A percentile compares a stretch with the other conserved stretches of the same genome.
Evolutionary conservation across 2,329 filamentous ascomycete species (phyloP).

Genomic region (Trichophyton benhamiae): DNA sequence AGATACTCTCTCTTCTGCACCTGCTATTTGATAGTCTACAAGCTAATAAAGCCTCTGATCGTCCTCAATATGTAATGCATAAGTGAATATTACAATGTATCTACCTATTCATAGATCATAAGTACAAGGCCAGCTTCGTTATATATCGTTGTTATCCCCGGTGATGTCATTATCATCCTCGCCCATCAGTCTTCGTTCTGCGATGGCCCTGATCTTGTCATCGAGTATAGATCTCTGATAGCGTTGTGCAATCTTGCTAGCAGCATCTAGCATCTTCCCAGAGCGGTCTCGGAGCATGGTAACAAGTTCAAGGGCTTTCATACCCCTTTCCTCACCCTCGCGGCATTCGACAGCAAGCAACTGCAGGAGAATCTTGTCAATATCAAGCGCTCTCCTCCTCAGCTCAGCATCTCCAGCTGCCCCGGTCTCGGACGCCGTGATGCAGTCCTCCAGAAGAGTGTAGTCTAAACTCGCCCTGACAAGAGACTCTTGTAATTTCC

Average conservation of each 20-base stretch:
- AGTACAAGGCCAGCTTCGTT: not conserved
- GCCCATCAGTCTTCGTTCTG: conserved; percentile 54
- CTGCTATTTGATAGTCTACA: not conserved
- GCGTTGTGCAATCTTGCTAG: conserved; percentile 73
- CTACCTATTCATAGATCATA: not conserved
- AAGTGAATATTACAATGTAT: not conserved
- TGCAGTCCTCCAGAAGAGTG: conserved; percentile 61
- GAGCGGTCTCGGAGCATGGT: conserved; percentile 69
- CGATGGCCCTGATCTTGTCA: conserved; percentile 81
- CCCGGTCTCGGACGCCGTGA: conserved; percentile 54
- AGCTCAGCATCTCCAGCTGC: conserved; percentile 55
- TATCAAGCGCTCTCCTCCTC: conserved; percentile 61
- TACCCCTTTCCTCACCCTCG: conserved; percentile 82
- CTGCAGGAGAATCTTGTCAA: conserved; percentile 83
- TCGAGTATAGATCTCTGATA: conserved; percentile 70
- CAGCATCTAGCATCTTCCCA: conserved; percentile 84
- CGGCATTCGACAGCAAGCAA: conserved; percentile 81
- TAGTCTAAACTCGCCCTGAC: conserved; percentile 61
- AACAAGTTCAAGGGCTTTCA: conserved; percentile 89
- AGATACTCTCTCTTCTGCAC: not conserved
- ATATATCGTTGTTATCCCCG: conserved; percentile 21
- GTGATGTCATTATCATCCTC: conserved; percentile 40
- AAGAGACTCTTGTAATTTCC: conserved; percentile 66
- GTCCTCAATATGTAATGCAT: not conserved
- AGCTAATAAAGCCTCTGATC: not conserved